These are phyloP conservation scores for Candida germanica DNA, from an alignment of 805 yeast species.

Conservation along the genomic window DNA sequence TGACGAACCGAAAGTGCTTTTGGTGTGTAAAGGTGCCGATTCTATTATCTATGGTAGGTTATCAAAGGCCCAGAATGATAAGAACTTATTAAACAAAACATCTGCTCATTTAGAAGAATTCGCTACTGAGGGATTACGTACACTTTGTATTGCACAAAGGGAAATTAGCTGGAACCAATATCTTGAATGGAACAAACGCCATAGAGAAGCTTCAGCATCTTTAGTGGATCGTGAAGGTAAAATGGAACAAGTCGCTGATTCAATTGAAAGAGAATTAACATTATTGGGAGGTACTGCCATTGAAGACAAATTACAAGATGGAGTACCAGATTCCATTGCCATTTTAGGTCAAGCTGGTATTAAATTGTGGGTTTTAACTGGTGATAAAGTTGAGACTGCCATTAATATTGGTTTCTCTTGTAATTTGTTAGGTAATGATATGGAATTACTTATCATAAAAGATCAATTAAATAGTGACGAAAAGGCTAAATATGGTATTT, in stretches of 20 bases:
- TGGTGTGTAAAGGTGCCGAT: conserved; percentile 85
- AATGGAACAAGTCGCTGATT: conserved; percentile 73
- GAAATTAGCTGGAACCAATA: conserved; percentile 63
- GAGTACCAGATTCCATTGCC: conserved; percentile 80
- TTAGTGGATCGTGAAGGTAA: conserved; percentile 61
- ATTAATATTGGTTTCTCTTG: conserved; percentile 85
- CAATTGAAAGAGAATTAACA: conserved; percentile 62
- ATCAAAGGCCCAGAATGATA: conserved; percentile 37
- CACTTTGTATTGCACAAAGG: conserved; percentile 73
- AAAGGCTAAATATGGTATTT: conserved; percentile 16
- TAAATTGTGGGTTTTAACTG: conserved; percentile 82
- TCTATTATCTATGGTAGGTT: conserved; percentile 72
- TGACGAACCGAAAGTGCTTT: conserved; percentile 48
- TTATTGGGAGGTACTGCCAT: conserved; percentile 83
- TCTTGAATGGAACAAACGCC: conserved; percentile 58
- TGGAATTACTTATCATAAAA: conserved; percentile 67
- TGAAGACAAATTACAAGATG: conserved; percentile 81
- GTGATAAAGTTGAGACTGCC: conserved; percentile 89
- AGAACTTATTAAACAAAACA: conserved; percentile 56
- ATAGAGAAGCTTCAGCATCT: conserved; percentile 64
- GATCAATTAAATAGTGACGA: conserved; percentile 28
- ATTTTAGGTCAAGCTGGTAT: conserved; percentile 72
- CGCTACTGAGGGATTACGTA: conserved; percentile 82
- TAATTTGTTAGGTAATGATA: conserved; percentile 68
- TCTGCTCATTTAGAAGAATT: conserved; percentile 73